Evolutionary conservation across 2,329 filamentous ascomycete genomes (phyloP).

Genomic region (Ceratocystis alfenasii): DNA sequence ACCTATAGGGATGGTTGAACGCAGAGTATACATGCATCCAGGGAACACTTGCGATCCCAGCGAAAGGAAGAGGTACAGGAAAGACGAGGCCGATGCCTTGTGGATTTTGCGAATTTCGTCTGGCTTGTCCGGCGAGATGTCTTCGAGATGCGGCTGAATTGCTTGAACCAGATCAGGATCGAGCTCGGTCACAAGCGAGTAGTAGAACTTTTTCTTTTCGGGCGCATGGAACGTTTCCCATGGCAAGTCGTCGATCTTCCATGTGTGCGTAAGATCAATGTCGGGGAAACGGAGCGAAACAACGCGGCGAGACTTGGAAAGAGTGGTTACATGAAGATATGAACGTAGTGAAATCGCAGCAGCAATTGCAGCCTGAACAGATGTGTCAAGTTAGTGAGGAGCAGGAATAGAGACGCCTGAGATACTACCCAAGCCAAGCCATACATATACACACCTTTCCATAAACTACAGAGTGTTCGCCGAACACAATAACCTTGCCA

Average conservation of each 20-base stretch:
- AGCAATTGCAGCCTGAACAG: constrained; percentile 66
- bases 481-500: constrained; percentile 96
- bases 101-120: constrained; percentile 73
- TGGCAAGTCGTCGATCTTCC: constrained; percentile 85
- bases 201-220: constrained; percentile 87
- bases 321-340: constrained; percentile 87
- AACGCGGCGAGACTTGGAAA: constrained; percentile 82
- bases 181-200: constrained; percentile 72
- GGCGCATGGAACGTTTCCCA: constrained; percentile 73
- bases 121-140: constrained; percentile 54
- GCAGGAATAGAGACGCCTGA: constrained; percentile 14
- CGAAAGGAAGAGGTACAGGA: constrained; percentile 86
- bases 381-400: constrained; percentile 8
- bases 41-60: constrained; percentile 68
- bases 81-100: constrained; percentile 66
- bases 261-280: constrained; percentile 77
- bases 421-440: background rate
- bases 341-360: constrained; percentile 90
- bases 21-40: constrained; percentile 76
- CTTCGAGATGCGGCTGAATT: constrained; percentile 63
- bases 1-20: constrained; percentile 86
- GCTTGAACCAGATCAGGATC: constrained; percentile 72
- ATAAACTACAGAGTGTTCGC: constrained; percentile 95
- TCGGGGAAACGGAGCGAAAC: constrained; percentile 84
- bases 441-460: constrained; percentile 56